Base-by-base conservation (phyloP, 495 filamentous ascomycete genomes). In the Daldinia childiae region DNA sequence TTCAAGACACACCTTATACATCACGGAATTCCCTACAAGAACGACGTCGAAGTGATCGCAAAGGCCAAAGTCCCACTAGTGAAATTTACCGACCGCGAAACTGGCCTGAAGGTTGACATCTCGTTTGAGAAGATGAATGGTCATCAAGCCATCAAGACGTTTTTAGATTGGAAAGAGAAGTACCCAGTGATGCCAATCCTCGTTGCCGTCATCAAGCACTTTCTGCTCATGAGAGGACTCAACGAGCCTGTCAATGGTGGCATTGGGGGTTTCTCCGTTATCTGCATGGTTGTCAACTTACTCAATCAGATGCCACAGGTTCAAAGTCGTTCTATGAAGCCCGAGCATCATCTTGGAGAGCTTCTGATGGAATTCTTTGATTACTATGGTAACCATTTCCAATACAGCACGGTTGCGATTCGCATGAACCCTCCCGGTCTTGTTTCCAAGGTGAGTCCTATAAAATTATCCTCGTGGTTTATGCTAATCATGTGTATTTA, bases 121-220 rank as follows among this genome's bases (percentile, higher is more conserved):
- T 98, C 95, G 0, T 97, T 99, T 75, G 96, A 99, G 80, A 98
- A 98, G 74, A 78, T 88, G 27, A 91, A 89, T 41, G 95, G 95
- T 4, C 66, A 97, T 26, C 78, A 86, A 2, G 94, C 94, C 21
- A 92, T 94, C 71, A 74, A 87, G 15, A 97, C 92, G 0, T 97
- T 97, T 75, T 79, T 87, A 51, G 75, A 79, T 0, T 99, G 95
- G 95, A 93, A 91, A 70, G 58, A 79, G 7, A 82, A 88, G 50
- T 97, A 89, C 71, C 94, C 95, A 0, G 88, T 86, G 1, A 93
- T 98, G 92, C 92, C 92, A 2, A 83, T 91, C 39, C 79, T 99
- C 21, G 91, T 95, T 12, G 88, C 92, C 0, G 68, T 99, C 26
- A 88, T 99, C 79, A 99, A 99, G 79, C 96, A 98, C 60, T 94